Percentiles rank a stretch among this genome's conserved stretches.
phyloP scores from a whole-genome alignment of 2,329 filamentous ascomycete species.

The Ophiosphaerella korrae region DNA sequence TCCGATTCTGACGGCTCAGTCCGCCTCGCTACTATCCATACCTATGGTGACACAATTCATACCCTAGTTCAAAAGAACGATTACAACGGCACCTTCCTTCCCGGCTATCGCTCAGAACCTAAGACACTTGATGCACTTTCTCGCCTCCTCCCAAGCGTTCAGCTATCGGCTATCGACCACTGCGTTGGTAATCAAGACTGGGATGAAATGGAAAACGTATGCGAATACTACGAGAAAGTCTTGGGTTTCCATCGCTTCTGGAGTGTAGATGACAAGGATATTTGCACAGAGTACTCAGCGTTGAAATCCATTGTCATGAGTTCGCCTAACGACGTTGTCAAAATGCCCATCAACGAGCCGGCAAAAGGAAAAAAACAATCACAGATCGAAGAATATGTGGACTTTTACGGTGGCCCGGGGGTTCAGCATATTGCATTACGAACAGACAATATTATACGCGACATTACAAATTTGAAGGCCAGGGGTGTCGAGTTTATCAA shows the following conservation, averaged over 20 bases:
- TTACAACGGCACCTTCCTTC: conserved; percentile 80
- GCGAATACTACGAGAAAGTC: conserved; percentile 79
- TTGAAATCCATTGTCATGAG: conserved; percentile 91
- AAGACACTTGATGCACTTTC: conserved; percentile 52
- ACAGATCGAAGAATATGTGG: conserved; percentile 87
- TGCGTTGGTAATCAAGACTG: conserved; percentile 97
- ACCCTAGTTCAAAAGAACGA: conserved; percentile 76
- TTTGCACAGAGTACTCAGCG: conserved; percentile 90
- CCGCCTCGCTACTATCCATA: conserved; percentile 78
- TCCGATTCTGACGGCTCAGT: conserved; percentile 69
- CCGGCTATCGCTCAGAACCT: conserved; percentile 71
- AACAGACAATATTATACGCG: conserved; percentile 77
- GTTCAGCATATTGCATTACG: conserved; percentile 93
- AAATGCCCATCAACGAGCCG: conserved; percentile 99
- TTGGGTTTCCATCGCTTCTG: conserved; percentile 97
- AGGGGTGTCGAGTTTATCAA: conserved; percentile 91
- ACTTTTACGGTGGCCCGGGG: conserved; percentile 87
- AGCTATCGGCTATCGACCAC: conserved; percentile 83
- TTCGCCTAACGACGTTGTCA: conserved; percentile 81
- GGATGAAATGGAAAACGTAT: conserved; percentile 77
- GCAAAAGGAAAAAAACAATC: conserved; percentile 86
- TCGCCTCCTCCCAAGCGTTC: conserved; percentile 65
- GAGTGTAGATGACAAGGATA: conserved; percentile 91
- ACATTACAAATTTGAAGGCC: conserved; percentile 79
- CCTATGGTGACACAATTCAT: conserved; percentile 95